phyloP scores from a whole-genome alignment of 2,329 filamentous ascomycete genomes.

The Fusarium sp. region DNA sequence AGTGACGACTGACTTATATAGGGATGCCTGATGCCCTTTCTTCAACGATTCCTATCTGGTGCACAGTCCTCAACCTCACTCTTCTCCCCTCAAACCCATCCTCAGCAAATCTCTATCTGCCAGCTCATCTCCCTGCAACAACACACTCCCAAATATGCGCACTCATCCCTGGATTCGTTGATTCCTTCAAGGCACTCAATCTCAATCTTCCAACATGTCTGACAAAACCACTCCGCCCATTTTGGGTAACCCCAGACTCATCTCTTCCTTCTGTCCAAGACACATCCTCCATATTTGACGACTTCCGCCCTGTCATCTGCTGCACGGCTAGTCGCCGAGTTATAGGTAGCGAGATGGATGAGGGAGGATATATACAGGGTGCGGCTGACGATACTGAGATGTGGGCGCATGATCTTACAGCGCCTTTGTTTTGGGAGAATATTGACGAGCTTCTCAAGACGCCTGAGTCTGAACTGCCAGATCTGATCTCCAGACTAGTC shows the following conservation, averaged over 20 bases:
- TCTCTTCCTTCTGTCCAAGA: constrained; percentile 49
- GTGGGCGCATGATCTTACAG: constrained; percentile 85
- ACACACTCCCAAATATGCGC: constrained; percentile 81
- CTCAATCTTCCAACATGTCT: constrained; percentile 65
- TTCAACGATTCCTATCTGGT: constrained; percentile 96
- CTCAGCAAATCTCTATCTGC: constrained; percentile 70
- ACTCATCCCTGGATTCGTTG: constrained; percentile 65
- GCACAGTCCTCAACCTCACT: constrained; percentile 80
- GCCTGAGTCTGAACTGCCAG: constrained; percentile 70
- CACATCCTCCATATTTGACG: constrained; percentile 55
- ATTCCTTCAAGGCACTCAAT: constrained; percentile 62
- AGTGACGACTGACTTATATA: constrained; percentile 42
- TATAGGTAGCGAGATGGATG: constrained; percentile 69
- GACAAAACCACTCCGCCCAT: constrained; percentile 76
- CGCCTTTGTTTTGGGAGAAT: constrained; percentile 82
- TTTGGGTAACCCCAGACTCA: constrained; percentile 82
- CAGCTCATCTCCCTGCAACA: constrained; percentile 74
- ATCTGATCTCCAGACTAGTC: constrained; percentile 58
- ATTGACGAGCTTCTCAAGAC: constrained; percentile 66
- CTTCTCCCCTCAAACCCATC: constrained; percentile 71
- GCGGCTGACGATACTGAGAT: constrained; percentile 95
- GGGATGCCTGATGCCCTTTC: constrained; percentile 93
- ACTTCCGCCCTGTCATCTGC: constrained; percentile 79
- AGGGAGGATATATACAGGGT: constrained; percentile 84
- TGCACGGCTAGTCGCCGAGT: constrained; percentile 85